Percentiles rank a stretch among this genome's conserved stretches.
Evolutionary conservation across 352 stramenopile genomes (phyloP).

Genomic region (Phytophthora pini): DNA sequence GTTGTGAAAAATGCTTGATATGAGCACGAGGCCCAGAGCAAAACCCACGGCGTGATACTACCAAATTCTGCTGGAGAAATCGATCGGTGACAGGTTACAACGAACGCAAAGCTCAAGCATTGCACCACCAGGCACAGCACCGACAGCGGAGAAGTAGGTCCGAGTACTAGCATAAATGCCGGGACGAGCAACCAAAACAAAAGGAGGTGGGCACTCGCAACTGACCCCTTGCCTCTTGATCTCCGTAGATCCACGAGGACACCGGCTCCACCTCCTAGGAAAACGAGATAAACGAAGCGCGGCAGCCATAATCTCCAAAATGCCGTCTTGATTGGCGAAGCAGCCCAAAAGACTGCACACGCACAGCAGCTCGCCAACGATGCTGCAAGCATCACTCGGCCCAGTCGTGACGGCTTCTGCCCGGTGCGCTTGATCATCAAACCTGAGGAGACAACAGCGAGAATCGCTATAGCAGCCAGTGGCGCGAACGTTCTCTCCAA

Average conservation of each 20-base stretch:
- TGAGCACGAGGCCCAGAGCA: slow-evolving; percentile 65
- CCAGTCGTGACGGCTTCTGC: slow-evolving; percentile 14
- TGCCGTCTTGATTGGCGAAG: slow-evolving; percentile 39
- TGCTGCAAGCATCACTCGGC: slow-evolving; percentile 27
- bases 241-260: slow-evolving; percentile 20
- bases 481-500: slow-evolving; percentile 48
- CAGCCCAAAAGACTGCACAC: slow-evolving; percentile 60
- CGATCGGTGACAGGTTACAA: slow-evolving; percentile 30
- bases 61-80: slow-evolving; percentile 2
- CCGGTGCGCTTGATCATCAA: slow-evolving; percentile 15
- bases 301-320: slow-evolving; percentile 68
- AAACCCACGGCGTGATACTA: slow-evolving; percentile 43
- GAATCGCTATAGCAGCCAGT: slow-evolving; percentile 23
- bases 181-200: slow-evolving; percentile 56
- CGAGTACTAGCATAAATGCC: slow-evolving; percentile 67
- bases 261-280: slow-evolving; percentile 29
- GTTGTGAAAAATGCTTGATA: slow-evolving; percentile 88
- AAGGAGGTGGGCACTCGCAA: slow-evolving; percentile 29
- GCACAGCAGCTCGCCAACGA: slow-evolving; percentile 33
- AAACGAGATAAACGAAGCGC: slow-evolving; percentile 55
- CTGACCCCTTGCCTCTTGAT: neutral
- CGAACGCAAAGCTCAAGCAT: slow-evolving; percentile 48
- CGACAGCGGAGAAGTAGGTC: slow-evolving; percentile 65
- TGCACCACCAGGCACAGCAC: slow-evolving; percentile 57
- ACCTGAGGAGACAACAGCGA: slow-evolving; percentile 28